Evolutionary conservation across 129 eudicot species (phyloP), one percentile per base, ranked within the genome.

Genomic region (Mikania micrantha): DNA sequence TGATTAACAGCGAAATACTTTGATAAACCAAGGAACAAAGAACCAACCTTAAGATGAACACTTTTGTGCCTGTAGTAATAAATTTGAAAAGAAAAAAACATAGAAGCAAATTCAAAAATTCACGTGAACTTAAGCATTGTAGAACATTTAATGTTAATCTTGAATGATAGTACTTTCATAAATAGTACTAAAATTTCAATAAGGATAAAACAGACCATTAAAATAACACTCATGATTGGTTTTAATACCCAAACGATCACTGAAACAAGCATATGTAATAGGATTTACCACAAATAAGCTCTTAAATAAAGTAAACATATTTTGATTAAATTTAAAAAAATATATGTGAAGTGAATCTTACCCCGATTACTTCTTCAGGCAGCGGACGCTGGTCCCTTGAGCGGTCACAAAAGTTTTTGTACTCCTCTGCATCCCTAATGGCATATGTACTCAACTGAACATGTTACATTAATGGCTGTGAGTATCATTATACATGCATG

Each of bases 331-430:
- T 65, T 39, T n/a, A n/a, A n/a, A 48, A 8, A 31, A 75, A 34
- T 24, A n/a, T 28, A 58, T 34, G 15, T 10, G 31, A 65, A 36
- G 38, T 20, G 35, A 76, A 54, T 39, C 84, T 83, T 71, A 94
- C 99, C 88, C 95, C 94, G 44, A 94, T 87, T 38, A 94, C 97
- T 89, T 94, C 99, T 74, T 94, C 99, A 60, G 99, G 95, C 56
- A 82, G 90, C 60, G 99, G 97, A 48, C 95, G 90, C 74, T 94
- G 99, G 67, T 89, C 94, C 82, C 74, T 89, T 38, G 96, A 80
- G 41, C 99, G 90, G 77, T 94, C 99, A 56, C 99, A 94, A 53
- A 89, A 94, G 82, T 94, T 90, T 81, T 85, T 94, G 84, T 94
- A 94, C 81, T 94, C 99, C 87, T 94, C 97, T 15, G 90, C 88